phyloP scores from a whole-genome alignment of 2,329 filamentous ascomycete genomes.

The Colletotrichum sp. region DNA sequence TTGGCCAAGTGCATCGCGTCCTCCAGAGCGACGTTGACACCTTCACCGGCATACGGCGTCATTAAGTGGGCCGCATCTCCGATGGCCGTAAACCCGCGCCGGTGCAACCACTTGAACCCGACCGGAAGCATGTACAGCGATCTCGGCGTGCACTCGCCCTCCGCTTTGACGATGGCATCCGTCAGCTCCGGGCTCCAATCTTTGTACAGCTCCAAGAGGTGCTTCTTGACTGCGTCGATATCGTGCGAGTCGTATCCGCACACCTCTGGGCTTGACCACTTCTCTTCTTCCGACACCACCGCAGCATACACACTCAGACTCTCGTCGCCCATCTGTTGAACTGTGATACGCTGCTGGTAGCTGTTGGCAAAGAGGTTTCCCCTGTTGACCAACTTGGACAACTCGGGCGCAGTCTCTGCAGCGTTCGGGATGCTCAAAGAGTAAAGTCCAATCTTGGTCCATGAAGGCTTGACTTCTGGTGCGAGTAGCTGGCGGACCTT shows the following conservation, averaged over 20 bases:
- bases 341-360: constrained; percentile 43
- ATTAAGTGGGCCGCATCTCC: constrained; percentile 67
- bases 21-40: constrained; percentile 62
- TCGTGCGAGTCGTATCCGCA: constrained; percentile 49
- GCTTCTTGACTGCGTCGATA: constrained; percentile 39
- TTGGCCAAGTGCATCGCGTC: constrained; percentile 56
- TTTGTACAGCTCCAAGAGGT: constrained; percentile 38
- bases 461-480: constrained; percentile 43
- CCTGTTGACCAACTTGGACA: constrained; percentile 49
- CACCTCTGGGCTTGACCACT: constrained; percentile 39
- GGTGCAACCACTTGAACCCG: constrained; percentile 51
- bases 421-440: constrained; percentile 46
- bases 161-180: constrained; percentile 43
- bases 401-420: constrained; percentile 43
- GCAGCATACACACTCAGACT: constrained; percentile 45
- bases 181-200: constrained; percentile 49
- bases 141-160: constrained; percentile 42
- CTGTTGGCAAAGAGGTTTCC: constrained; percentile 50
- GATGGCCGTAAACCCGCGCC: constrained; percentile 55
- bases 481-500: constrained; percentile 40
- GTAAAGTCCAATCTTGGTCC: constrained; percentile 48
- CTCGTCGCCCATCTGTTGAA: constrained; percentile 52
- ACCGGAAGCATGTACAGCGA: constrained; percentile 59
- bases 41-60: constrained; percentile 63
- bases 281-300: constrained; percentile 40